These are phyloP conservation scores for Plantago elongata DNA, from an alignment of 257 asterid genomes.

Conservation along the genomic window DNA sequence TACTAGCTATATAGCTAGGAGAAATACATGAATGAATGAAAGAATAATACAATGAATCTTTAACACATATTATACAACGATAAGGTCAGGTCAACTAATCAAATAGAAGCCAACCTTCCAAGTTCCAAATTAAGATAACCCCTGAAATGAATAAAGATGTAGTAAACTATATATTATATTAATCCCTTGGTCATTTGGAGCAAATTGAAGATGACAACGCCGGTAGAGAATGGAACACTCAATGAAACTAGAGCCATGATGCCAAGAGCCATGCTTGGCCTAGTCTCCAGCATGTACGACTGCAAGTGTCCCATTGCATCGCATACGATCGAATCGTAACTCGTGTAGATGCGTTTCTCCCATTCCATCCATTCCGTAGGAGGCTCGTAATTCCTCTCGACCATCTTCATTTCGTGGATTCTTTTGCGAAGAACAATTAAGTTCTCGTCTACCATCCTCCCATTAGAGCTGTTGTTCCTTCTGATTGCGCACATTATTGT, in stretches of 20 bases:
- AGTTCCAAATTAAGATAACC: too few species aligned
- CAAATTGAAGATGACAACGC: constrained; percentile 28
- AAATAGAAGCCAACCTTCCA: too few species aligned
- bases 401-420: constrained; percentile 47
- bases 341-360: constrained; percentile 40
- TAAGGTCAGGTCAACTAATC: too few species aligned
- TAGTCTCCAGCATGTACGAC: constrained; percentile 40
- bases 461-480: constrained; percentile 28
- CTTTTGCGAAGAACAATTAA: constrained; percentile 51
- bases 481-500: constrained; percentile 15
- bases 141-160: too few species aligned
- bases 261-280: constrained; percentile 45
- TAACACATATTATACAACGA: too few species aligned
- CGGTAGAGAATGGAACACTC: constrained; percentile 39
- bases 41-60: too few species aligned
- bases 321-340: constrained; percentile 37
- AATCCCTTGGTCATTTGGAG: constrained; percentile 9
- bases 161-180: too few species aligned
- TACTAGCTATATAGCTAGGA: too few species aligned
- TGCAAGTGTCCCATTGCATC: constrained; percentile 45
- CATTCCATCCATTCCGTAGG: constrained; percentile 57
- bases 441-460: constrained; percentile 43
- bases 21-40: too few species aligned
- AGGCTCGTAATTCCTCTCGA: constrained; percentile 34
- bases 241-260: constrained; percentile 26